Conservation (phyloP, 2,329 filamentous ascomycete species). For the Ambrosiella cleistominuta region DNA sequence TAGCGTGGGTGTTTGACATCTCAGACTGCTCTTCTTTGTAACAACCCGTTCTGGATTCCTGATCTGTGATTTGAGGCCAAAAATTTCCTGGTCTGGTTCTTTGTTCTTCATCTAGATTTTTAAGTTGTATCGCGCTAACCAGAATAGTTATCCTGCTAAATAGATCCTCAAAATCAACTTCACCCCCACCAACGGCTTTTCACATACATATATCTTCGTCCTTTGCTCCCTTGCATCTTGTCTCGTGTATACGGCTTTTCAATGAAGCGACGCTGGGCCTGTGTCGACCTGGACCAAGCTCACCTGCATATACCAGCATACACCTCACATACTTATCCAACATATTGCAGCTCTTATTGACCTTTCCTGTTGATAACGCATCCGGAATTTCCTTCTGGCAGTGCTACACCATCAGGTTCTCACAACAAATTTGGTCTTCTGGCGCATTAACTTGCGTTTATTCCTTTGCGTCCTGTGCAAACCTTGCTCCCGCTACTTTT, state of each 20-base stretch:
- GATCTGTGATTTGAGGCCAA: not conserved
- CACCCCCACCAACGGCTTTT: not conserved
- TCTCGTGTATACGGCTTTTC: constrained; percentile 4
- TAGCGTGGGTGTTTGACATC: constrained; percentile 4
- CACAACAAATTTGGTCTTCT: not conserved
- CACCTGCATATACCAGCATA: constrained; percentile 9
- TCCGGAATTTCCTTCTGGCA: not conserved
- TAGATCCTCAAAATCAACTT: not conserved
- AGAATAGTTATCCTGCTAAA: not conserved
- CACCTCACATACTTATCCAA: not conserved
- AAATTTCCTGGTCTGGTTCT: not conserved
- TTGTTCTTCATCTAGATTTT: too few species aligned
- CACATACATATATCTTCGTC: not conserved
- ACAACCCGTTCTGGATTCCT: not conserved
- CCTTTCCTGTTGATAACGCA: not conserved
- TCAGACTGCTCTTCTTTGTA: not conserved
- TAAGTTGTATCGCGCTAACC: too few species aligned
- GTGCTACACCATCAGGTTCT: not conserved
- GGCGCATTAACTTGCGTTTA: not conserved
- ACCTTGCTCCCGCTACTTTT: not conserved
- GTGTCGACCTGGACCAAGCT: constrained; percentile 9
- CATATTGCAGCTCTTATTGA: not conserved
- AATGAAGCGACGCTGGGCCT: constrained; percentile 1
- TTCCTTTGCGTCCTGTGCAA: not conserved
- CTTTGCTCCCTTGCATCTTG: constrained; percentile 3